Conservation (phyloP, 495 filamentous ascomycete genomes). For the Aspergillus mulundensis region DNA sequence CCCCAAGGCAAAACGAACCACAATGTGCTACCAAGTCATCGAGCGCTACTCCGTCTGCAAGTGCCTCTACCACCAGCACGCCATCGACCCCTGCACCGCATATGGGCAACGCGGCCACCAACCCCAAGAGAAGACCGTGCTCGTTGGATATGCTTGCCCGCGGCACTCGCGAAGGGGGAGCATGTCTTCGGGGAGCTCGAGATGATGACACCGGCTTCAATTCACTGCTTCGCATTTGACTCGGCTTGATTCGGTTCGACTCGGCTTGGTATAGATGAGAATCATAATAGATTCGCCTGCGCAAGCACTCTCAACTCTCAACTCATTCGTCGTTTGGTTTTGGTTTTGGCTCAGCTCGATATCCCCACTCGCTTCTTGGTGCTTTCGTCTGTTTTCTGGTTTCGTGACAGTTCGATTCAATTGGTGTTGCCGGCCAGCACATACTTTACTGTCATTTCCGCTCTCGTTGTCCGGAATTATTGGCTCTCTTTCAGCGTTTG, state of each 20-base stretch:
- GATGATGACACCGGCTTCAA: neutral
- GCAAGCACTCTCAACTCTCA: neutral
- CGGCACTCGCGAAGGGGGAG: slow-evolving; percentile 46
- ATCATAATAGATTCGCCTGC: neutral
- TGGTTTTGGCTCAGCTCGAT: neutral
- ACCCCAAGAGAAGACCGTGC: slow-evolving; percentile 67
- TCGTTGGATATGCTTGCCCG: slow-evolving; percentile 75
- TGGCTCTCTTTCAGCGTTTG: neutral
- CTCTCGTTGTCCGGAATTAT: neutral
- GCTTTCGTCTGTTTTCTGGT: neutral
- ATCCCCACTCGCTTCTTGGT: neutral
- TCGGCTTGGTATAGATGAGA: no score
- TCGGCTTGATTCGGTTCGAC: no score
- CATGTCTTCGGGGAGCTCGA: neutral
- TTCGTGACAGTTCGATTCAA: neutral
- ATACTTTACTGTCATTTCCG: neutral
- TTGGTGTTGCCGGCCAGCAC: neutral
- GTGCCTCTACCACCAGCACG: slow-evolving; percentile 77
- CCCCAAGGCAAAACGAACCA: no score
- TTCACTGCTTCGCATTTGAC: no score
- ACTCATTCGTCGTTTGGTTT: neutral
- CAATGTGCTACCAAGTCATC: slow-evolving; percentile 71
- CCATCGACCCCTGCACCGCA: slow-evolving; percentile 67
- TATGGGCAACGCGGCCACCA: slow-evolving; percentile 68
- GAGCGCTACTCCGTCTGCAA: slow-evolving; percentile 76